phyloP scores from a whole-genome alignment of 1,284 basidiomycete species.

The Moniliophthora roreri region DNA sequence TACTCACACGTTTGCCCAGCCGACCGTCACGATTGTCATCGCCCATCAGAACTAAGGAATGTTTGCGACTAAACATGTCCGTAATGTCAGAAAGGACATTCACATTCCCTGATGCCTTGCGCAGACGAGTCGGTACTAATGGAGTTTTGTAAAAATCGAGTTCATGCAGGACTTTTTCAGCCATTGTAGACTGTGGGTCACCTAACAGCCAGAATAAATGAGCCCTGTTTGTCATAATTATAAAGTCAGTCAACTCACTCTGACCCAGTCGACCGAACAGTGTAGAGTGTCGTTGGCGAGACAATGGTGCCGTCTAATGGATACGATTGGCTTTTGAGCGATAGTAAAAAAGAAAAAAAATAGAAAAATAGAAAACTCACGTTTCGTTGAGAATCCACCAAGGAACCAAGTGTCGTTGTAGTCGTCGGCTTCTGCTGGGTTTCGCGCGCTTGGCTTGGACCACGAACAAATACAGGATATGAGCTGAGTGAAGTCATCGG shows the following conservation, averaged over 20 bases:
- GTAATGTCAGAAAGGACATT: conserved; percentile 38
- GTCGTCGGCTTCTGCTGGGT: conserved; percentile 30
- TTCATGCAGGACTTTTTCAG: conserved; percentile 65
- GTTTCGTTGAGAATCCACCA: conserved; percentile 55
- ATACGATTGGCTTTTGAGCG: conserved; percentile 11
- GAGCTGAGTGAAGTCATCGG: conserved; percentile 55
- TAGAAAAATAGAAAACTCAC: conserved; percentile 35
- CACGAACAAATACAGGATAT: conserved; percentile 69
- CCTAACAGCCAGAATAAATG: conserved; percentile 8
- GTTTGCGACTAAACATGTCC: conserved; percentile 64
- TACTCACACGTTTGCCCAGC: conserved; percentile 31
- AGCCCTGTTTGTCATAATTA: no score
- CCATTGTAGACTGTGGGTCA: conserved; percentile 43
- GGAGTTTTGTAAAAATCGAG: conserved; percentile 77
- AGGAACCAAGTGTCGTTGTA: conserved; percentile 55
- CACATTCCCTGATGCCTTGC: conserved; percentile 29
- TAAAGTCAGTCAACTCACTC: conserved; percentile 28
- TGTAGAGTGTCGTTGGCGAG: conserved; percentile 49
- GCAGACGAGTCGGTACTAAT: conserved; percentile 65
- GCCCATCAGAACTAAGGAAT: conserved; percentile 60
- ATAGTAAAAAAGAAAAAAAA: conserved; percentile 3
- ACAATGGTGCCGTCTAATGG: conserved; percentile 43
- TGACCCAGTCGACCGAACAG: conserved; percentile 40
- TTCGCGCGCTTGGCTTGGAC: conserved; percentile 41
- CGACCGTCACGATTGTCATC: conserved; percentile 42